Evolutionary conservation across 2,329 filamentous ascomycete species (phyloP), one percentile per base, ranked within the genome.

Genomic region (Penicillium sp.): DNA sequence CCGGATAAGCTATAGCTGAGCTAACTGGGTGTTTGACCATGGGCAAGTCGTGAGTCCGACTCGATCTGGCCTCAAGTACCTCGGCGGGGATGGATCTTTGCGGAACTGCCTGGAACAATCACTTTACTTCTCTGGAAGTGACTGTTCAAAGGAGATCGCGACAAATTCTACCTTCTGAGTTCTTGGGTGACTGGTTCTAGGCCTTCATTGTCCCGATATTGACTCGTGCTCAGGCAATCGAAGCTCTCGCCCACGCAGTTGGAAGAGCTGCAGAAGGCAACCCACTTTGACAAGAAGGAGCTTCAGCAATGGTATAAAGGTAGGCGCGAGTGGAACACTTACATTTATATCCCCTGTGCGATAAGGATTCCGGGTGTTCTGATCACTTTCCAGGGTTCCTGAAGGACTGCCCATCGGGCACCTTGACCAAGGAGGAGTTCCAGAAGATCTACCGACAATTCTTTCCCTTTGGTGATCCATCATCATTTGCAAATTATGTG

Each of bases 271-370:
- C 92, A 97, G 74, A 94, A 90, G 80, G 91, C 91, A 56, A 99
- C 94, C 60, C 91, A 97, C 76, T 99, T 99, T 71, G 94, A 99
- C 77, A 96, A 96, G 86, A 97, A 97, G 81, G 94, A 99, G 77
- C 77, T 99, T 71, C 94, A 99, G 74, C 93, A 97, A 85, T 99
- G 94, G 94, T 97, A 99, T 78, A 97, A 97, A 83, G 94, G 94
- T 96, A 75, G 60, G 85, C 68, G 12, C 29, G 13, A 33, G 9
- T 6, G 24, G 15, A 2, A 13, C 16, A 15, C 34, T 38, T 7
- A 3, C 21, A 12, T 39, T 16, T 7, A 15, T 36, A n/a, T 36
- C 33, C 6, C 16, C 9, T 21, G 18, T 9, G 16, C 36, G 21
- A 21, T 21, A 1, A 16, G 9, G 8, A 21, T 21, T 13, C 6